Evolutionary conservation across 176 grass and related monocot genomes (phyloP), one percentile per base, ranked within the genome.

Genomic region (Raddia guianensis): DNA sequence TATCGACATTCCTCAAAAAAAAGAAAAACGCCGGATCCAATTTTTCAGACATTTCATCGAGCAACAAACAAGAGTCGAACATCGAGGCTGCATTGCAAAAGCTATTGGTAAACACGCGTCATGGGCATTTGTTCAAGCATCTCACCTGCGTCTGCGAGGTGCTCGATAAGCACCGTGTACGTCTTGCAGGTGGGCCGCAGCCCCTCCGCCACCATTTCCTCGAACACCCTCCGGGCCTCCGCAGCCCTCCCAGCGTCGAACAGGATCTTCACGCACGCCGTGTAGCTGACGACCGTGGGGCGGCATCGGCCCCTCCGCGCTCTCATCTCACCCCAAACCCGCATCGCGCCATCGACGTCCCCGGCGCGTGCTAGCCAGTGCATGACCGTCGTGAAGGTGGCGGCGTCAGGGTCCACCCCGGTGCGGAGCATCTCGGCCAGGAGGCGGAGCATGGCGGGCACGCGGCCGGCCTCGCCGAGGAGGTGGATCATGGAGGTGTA

Each of bases 401-500:
- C 87, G 40, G 81, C 92, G 58, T 94, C 89, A 21, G 77, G 71
- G 19, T 73, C 81, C 12, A 92, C 69, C 68, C 89, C 84, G 20
- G 62, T 60, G 16, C 78, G 62, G 35, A 72, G 68, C 89, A 92
- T 94, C 78, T 94, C 92, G 21, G 59, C 75, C 48, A 91, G 87
- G 49, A 94, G 85, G n/a, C 43, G 80, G 21, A 87, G 77, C 92
- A 92, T 92, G 48, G 92, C 90, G 9, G 62, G 54, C 12, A 95
- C 63, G 59, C 87, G 87, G 15, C 85, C 87, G 5, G 93, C 87
- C 76, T 95, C 93, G 45, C 90, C 85, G 18, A 90, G 88, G 81
- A 92, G 88, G 87, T 95, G 84, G 78, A 86, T 55, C 87, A 90
- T 95, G 81, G 87, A 87, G 68, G 93, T 92, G 73, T 95, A 95